Evolutionary conservation across 805 yeast genomes (phyloP).

Genomic region (Wickerhamiella musiphila): DNA sequence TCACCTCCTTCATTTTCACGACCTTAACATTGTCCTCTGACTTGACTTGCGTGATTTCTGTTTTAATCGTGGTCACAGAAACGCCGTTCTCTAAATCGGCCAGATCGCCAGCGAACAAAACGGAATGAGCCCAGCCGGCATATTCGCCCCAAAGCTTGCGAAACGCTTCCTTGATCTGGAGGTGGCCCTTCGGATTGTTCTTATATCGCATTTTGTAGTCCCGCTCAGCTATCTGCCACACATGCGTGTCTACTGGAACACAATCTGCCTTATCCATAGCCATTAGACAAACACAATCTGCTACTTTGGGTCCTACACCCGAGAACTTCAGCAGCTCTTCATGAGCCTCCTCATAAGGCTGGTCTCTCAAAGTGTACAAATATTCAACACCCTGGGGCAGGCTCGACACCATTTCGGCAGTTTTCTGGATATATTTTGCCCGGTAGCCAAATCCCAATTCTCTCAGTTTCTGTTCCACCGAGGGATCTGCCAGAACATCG

Average conservation of each 20-base stretch:
- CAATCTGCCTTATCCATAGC: constrained; percentile 68
- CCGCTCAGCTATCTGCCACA: constrained; percentile 70
- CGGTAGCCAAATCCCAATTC: constrained; percentile 64
- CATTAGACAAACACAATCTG: constrained; percentile 92
- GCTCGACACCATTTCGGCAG: constrained; percentile 40
- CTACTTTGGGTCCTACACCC: constrained; percentile 97
- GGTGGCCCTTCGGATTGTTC: constrained; percentile 31
- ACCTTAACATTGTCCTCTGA: too few species aligned
- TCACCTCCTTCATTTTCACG: too few species aligned
- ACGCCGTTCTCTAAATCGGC: constrained; percentile 53
- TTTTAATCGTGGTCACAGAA: constrained; percentile 25
- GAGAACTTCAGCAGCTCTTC: constrained; percentile 42
- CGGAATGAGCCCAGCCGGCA: constrained; percentile 99
- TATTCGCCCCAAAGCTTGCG: constrained; percentile 64
- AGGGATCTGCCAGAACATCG: constrained; percentile 25
- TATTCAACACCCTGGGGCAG: constrained; percentile 21
- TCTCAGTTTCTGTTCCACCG: constrained; percentile 31
- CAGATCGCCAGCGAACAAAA: constrained; percentile 73
- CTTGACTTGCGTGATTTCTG: too few species aligned
- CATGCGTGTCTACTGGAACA: constrained; percentile 94
- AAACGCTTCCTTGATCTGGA: constrained; percentile 41
- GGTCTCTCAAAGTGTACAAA: constrained; percentile 28
- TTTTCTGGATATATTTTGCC: constrained; percentile 69
- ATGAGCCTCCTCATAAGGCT: constrained; percentile 36
- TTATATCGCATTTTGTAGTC: constrained; percentile 40